Evolutionary conservation across 768 basidiomycete genomes (phyloP), one percentile per base, ranked within the genome.

Genomic region (Termitomyces sp.): DNA sequence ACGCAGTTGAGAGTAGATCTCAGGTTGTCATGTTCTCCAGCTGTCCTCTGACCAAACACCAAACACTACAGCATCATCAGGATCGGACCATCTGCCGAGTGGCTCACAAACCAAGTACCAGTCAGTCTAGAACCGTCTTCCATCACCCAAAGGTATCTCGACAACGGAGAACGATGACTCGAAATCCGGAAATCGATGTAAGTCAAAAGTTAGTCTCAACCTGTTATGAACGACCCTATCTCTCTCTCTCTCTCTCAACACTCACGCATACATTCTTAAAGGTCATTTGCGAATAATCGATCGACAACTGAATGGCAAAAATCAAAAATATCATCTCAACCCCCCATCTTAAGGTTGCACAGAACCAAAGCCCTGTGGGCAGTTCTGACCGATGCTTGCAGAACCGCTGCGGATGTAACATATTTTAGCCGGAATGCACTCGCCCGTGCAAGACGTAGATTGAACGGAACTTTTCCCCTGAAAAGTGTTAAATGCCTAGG

Each of bases 401-500:
- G 88, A 90, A 24, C 86, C 90, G 65, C 87, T 89, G 28, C 89
- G 80, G 18, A 90, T 86, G 62, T 89, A 89, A 66, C 87, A 90
- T 44, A 91, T 84, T 70, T 81, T 90, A 24, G 90, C 90, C 1
- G 68, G 59, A n/a, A 75, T 66, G 62, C 89, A 92, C 16, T 78
- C 75, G 18, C 79, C 83, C 0, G 79, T 83, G 68, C 89, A 92
- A 13, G 83, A 57, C 16, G 70, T 65, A 22, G 80, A 78, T 31
- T 71, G 75, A 31, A 83, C 69, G 5, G 87, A 87, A 56, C 77
- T 75, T 71, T 90, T 92, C 44, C 88, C 87, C 69, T 92, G 90
- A 62, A 85, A 78, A 0, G 77, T 81, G 59, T 82, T 87, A 75
- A 90, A 91, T 13, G 75, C 77, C 82, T 88, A 59, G 15, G 10